Evolutionary conservation across 2,329 filamentous ascomycete species (phyloP).

Genomic region (Fusarium haematococcum): DNA sequence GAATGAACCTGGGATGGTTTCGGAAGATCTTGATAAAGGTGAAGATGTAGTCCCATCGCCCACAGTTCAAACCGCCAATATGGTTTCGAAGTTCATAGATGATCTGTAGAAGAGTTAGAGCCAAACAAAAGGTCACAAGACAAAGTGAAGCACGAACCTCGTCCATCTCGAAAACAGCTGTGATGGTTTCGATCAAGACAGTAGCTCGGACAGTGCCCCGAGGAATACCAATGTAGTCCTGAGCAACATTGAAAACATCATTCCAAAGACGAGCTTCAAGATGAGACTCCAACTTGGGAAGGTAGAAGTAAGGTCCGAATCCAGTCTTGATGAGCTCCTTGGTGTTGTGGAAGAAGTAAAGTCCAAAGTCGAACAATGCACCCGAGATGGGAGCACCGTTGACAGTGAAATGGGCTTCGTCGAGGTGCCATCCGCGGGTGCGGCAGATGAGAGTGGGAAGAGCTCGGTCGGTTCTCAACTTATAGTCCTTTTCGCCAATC

Average conservation of each 20-base stretch:
- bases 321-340: conserved; percentile 75
- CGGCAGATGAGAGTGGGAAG: conserved; percentile 93
- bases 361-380: conserved; percentile 93
- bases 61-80: conserved; percentile 96
- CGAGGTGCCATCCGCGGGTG: conserved; percentile 96
- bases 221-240: conserved; percentile 91
- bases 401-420: conserved; percentile 97
- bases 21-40: conserved; percentile 99
- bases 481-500: conserved; percentile 95
- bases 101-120: conserved; percentile 63
- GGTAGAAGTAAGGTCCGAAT: conserved; percentile 94
- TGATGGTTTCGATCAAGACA: conserved; percentile 96
- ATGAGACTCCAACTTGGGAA: conserved; percentile 98
- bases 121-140: accelerated
- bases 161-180: conserved; percentile 99
- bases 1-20: conserved; percentile 90
- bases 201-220: conserved; percentile 95
- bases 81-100: conserved; percentile 99
- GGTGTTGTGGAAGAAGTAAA: conserved; percentile 99
- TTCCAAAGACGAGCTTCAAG: conserved; percentile 98
- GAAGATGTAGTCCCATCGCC: conserved; percentile 99
- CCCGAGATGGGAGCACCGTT: conserved; percentile 97
- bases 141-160: conserved; percentile 58
- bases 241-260: conserved; percentile 93
- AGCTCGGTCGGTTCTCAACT: conserved; percentile 89